A percentile compares a stretch with the other conserved stretches of the same genome.
phyloP scores from a whole-genome alignment of 331 rosid species.

The Malus hybrid region DNA sequence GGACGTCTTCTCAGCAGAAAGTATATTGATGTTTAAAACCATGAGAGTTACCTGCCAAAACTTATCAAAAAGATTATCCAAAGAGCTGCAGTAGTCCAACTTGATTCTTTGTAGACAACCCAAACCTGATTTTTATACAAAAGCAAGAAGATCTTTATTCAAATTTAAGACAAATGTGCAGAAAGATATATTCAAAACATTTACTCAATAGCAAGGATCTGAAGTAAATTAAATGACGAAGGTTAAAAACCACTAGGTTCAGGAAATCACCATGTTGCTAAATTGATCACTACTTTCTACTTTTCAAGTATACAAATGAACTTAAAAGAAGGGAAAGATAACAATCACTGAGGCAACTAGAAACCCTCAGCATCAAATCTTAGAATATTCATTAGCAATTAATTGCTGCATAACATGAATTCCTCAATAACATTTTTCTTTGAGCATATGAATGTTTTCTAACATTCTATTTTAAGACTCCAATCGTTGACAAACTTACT shows the following conservation, averaged over 20 bases:
- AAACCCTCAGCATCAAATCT: too few relatives aligned
- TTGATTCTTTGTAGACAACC: constrained; percentile 74
- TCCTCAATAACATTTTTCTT: background rate
- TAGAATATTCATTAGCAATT: too few relatives aligned
- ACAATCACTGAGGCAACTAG: background rate
- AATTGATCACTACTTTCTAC: background rate
- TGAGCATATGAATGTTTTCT: background rate
- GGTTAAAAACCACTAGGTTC: background rate
- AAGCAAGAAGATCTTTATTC: background rate
- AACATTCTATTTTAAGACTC: background rate
- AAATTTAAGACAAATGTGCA: background rate
- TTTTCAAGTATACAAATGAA: background rate
- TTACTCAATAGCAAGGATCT: background rate
- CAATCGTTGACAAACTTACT: background rate
- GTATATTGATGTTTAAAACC: background rate
- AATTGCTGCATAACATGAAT: too few relatives aligned
- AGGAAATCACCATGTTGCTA: background rate
- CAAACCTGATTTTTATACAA: constrained; percentile 51
- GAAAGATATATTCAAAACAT: background rate
- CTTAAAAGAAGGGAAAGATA: background rate
- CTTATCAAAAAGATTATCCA: constrained; percentile 63
- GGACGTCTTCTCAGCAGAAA: background rate
- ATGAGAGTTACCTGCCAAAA: constrained; percentile 66
- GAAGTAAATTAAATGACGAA: background rate
- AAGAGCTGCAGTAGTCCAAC: constrained; percentile 44